phyloP scores from a whole-genome alignment of 192 early-diverging fungal genomes.

The Phlyctochytrium planicorne region DNA sequence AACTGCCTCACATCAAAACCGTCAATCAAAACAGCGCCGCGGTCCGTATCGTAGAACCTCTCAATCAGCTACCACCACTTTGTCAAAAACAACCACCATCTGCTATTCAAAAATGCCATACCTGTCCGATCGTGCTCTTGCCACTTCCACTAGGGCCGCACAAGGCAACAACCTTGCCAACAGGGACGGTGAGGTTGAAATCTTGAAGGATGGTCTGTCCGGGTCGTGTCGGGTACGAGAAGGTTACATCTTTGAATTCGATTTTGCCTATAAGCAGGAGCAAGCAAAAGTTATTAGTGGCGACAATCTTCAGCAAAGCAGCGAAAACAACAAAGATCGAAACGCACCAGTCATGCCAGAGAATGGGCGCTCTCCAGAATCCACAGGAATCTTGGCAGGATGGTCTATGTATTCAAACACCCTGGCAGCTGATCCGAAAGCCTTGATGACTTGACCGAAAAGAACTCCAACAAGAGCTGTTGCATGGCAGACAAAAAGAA shows the following conservation, averaged over 20 bases:
- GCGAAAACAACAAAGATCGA: background rate
- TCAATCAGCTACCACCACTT: conserved; percentile 30
- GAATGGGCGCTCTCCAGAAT: background rate
- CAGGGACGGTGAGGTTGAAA: conserved; percentile 30
- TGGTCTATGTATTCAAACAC: conserved; percentile 46
- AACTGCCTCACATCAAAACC: conserved; percentile 30
- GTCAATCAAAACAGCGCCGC: conserved; percentile 35
- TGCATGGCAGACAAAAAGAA: conserved; percentile 9
- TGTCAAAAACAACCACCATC: background rate
- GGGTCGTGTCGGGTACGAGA: conserved; percentile 36
- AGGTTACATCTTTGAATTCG: conserved; percentile 38
- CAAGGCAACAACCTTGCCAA: conserved; percentile 35
- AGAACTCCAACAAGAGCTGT: conserved; percentile 40
- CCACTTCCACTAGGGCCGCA: conserved; percentile 38
- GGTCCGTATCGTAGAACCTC: conserved; percentile 38
- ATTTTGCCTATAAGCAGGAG: conserved; percentile 18
- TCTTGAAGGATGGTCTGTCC: conserved; percentile 27
- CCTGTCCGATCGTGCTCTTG: conserved; percentile 38
- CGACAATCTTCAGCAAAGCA: background rate
- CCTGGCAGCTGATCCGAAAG: conserved; percentile 30
- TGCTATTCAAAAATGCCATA: background rate
- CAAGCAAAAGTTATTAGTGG: background rate
- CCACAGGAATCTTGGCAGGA: conserved; percentile 15
- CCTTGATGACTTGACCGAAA: conserved; percentile 46
- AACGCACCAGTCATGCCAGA: background rate